Evolutionary conservation across 2,329 filamentous ascomycete genomes (phyloP).

Genomic region (Xylaria digitata): DNA sequence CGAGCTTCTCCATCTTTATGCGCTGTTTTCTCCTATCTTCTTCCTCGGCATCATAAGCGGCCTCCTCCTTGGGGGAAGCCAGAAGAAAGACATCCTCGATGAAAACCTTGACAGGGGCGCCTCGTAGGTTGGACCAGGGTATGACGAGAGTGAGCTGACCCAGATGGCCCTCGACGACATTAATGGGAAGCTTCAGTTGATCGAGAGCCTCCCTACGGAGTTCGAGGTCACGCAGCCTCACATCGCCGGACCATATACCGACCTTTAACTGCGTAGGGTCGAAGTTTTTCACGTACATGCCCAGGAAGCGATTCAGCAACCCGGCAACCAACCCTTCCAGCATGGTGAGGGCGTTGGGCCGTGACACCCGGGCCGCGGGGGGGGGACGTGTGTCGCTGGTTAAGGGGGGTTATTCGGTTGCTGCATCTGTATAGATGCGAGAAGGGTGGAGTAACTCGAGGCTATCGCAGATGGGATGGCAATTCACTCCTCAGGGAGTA

Average conservation of each 20-base stretch:
- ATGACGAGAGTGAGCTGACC: conserved; percentile 92
- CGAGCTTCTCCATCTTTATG: conserved; percentile 99
- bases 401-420: conserved; percentile 45
- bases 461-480: neutral
- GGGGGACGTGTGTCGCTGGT: conserved; percentile 59
- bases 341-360: conserved; percentile 75
- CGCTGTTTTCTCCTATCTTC: conserved; percentile 86
- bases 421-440: conserved; percentile 47
- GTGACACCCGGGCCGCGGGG: conserved; percentile 75
- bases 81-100: conserved; percentile 98
- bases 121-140: conserved; percentile 96
- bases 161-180: conserved; percentile 94
- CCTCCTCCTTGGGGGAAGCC: conserved; percentile 94
- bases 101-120: conserved; percentile 91
- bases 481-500: neutral
- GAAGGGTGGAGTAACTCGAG: conserved; percentile 5
- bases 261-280: conserved; percentile 98
- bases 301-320: conserved; percentile 97
- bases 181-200: conserved; percentile 94
- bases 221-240: conserved; percentile 92
- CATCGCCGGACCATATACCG: conserved; percentile 98
- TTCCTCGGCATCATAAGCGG: conserved; percentile 91
- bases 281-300: conserved; percentile 99
- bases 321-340: conserved; percentile 97
- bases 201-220: conserved; percentile 94